These are phyloP conservation scores for Pythium sukuiense DNA, from an alignment of 352 stramenopile species.

Conservation along the genomic window DNA sequence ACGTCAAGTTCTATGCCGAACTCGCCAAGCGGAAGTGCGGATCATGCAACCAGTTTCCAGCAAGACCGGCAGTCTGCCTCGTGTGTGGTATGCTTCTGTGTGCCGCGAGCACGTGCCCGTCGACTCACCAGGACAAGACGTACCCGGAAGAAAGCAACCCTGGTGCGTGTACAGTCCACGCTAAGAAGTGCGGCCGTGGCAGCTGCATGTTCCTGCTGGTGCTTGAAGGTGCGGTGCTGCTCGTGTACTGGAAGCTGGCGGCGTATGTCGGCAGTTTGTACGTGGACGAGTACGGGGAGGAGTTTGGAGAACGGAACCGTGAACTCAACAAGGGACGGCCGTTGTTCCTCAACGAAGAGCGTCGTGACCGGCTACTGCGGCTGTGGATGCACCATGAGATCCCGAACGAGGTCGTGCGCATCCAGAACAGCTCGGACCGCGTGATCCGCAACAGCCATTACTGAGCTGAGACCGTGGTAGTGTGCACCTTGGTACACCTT, in stretches of 20 bases:
- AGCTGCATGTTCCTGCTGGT: conserved; percentile 84
- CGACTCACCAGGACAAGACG: conserved; percentile 67
- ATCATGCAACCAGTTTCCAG: conserved; percentile 74
- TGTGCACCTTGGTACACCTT: not conserved
- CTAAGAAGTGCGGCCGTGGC: conserved; percentile 82
- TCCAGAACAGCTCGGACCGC: conserved; percentile 87
- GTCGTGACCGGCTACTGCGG: conserved; percentile 65
- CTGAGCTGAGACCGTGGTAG: conserved; percentile 25
- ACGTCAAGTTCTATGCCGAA: conserved; percentile 86
- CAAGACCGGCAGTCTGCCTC: conserved; percentile 82
- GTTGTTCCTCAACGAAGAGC: conserved; percentile 76
- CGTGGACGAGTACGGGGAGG: conserved; percentile 87
- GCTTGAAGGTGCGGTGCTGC: conserved; percentile 78
- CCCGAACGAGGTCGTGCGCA: conserved; percentile 85
- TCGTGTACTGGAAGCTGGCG: conserved; percentile 87
- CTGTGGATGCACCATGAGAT: conserved; percentile 84
- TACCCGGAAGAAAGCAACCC: conserved; percentile 82
- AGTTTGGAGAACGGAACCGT: conserved; percentile 83
- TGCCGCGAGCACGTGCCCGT: conserved; percentile 78
- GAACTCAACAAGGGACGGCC: conserved; percentile 80
- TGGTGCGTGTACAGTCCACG: conserved; percentile 79
- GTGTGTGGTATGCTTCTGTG: conserved; percentile 80
- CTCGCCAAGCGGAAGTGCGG: conserved; percentile 80
- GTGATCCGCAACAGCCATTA: conserved; percentile 89
- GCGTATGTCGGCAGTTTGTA: conserved; percentile 84